Percentiles rank a stretch among this genome's conserved stretches.
Evolutionary conservation across 306 rosid genomes (phyloP).

Genomic region (Vigna radiata): DNA sequence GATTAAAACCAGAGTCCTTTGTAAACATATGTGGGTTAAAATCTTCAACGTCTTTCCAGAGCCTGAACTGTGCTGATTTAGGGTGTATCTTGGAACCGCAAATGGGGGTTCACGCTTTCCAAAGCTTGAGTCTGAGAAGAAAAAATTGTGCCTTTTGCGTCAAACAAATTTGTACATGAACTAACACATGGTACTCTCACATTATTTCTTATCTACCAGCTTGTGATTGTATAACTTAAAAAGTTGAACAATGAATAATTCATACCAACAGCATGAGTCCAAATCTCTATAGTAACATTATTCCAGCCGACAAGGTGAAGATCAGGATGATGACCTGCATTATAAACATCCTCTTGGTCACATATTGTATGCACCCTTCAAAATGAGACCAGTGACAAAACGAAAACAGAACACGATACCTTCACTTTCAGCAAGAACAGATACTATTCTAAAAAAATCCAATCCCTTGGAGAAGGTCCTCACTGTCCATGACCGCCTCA

Average conservation of each 20-base stretch:
- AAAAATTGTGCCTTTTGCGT: no score
- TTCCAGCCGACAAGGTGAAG: conserved; percentile 93
- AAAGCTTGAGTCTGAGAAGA: no score
- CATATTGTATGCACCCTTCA: background rate
- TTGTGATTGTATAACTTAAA: conserved; percentile 23
- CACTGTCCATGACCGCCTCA: conserved; percentile 67
- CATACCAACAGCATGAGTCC: conserved; percentile 87
- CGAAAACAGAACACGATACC: conserved; percentile 47
- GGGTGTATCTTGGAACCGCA: no score
- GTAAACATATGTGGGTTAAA: no score
- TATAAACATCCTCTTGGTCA: background rate
- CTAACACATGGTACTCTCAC: background rate
- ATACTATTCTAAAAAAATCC: conserved; percentile 71
- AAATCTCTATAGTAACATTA: conserved; percentile 78
- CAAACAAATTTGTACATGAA: no score
- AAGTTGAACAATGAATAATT: background rate
- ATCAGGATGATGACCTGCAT: conserved; percentile 88
- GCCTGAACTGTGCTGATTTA: no score
- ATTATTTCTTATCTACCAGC: conserved; percentile 4
- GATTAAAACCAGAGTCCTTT: no score
- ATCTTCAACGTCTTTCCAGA: no score
- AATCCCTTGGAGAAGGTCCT: conserved; percentile 80
- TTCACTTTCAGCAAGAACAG: conserved; percentile 80
- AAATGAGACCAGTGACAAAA: conserved; percentile 29
- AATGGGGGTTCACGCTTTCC: no score